Evolutionary conservation across 352 stramenopile genomes (phyloP).

Genomic region (Phytopythium kandeliae): DNA sequence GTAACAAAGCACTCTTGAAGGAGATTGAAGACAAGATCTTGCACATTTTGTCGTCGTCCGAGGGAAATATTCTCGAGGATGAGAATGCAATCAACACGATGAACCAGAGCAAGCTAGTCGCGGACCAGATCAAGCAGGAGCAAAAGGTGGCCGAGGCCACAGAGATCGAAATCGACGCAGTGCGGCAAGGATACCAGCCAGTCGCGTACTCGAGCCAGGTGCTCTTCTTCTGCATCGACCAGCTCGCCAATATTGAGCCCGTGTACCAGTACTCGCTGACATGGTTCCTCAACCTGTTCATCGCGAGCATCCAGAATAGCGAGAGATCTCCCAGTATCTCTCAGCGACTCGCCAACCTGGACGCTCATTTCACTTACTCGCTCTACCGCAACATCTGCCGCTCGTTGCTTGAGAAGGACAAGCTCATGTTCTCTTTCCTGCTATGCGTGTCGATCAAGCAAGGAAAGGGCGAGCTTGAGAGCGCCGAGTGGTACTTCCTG

Average conservation of each 20-base stretch:
- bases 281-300: constrained; percentile 92
- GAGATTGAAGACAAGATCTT: constrained; percentile 95
- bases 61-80: constrained; percentile 94
- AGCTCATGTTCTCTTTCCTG: constrained; percentile 92
- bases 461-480: constrained; percentile 71
- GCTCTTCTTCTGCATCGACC: constrained; percentile 93
- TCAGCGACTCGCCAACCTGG: constrained; percentile 74
- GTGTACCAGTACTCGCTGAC: constrained; percentile 92
- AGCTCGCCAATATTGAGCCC: constrained; percentile 92
- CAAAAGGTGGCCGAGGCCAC: constrained; percentile 88
- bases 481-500: constrained; percentile 91
- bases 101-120: constrained; percentile 87
- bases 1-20: constrained; percentile 90
- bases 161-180: constrained; percentile 87
- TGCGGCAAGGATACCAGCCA: constrained; percentile 84
- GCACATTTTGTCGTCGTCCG: constrained; percentile 86
- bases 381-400: constrained; percentile 92
- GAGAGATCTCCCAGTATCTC: constrained; percentile 71
- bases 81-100: constrained; percentile 92
- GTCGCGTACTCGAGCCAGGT: constrained; percentile 89
- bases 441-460: constrained; percentile 86
- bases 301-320: constrained; percentile 84
- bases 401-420: constrained; percentile 92
- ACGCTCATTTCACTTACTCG: constrained; percentile 89
- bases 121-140: constrained; percentile 92